Base-by-base conservation (phyloP, 1,284 basidiomycete species). In the Heterobasidion annosum region DNA sequence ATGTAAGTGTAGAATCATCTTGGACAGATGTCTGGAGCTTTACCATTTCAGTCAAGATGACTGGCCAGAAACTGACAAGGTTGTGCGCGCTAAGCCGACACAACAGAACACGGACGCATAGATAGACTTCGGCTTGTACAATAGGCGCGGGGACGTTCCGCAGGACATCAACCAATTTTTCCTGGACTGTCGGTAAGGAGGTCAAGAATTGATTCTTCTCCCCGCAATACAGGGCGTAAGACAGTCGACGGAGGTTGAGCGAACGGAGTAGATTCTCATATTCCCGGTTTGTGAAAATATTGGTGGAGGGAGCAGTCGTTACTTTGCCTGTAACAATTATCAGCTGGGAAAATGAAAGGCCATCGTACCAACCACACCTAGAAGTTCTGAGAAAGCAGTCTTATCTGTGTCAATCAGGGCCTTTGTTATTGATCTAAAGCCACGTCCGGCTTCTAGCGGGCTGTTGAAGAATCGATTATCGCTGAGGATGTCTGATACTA, bases 261-360 rank as follows among this genome's bases (percentile, higher is more conserved):
- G 93, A 92, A n/a, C 93, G 84, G 13, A 88, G 74, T 0, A 93
- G 72, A 78, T 91, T 93, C 72, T 99, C 97, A 53, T 93, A 88
- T 68, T 99, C 96, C 52, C 91, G 79, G 65, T 95, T 99, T 18
- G 93, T 88, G 68, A 99, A 99, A 56, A 99, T 98, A 65, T 98
- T 99, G 32, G 92, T 86, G 0, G 94, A 95, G 1, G 94, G 86
- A 0, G 87, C 83, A 1, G 92, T 86, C 0, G 90, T 85, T 54
- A 96, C 82, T 64, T 90, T 91, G 57, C 78, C 91, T 91, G 65
- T n/a, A 40, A 4, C 37, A 3, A 40, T 8, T 59, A 33, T 40
- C 16, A 7, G 60, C 56, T 13, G 54, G 18, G 40, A 37, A 37
- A 37, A 34, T 42, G 25, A 50, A 19, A 33, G 37, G 40, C 16